Evolutionary conservation across 176 grass and related monocot genomes (phyloP).

Genomic region (Elymus sibiricus): DNA sequence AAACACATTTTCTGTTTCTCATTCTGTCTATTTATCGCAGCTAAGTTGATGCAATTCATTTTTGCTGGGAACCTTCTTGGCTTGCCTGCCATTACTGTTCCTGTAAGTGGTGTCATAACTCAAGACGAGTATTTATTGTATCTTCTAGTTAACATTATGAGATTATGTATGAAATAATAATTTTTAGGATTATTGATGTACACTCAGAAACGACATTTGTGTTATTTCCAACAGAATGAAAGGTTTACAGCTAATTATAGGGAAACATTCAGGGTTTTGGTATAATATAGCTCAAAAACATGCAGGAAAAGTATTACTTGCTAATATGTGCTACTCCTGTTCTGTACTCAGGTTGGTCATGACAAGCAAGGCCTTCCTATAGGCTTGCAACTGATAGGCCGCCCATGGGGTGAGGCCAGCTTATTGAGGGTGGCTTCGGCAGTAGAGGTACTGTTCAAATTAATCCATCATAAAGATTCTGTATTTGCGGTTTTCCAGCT

Average conservation of each 20-base stretch:
- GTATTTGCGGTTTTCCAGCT: background rate
- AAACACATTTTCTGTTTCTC: background rate
- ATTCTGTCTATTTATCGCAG: slow-evolving; percentile 29
- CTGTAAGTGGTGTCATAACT: slow-evolving; percentile 53
- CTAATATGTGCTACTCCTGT: slow-evolving; percentile 11
- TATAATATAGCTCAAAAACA: background rate
- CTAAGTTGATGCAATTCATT: slow-evolving; percentile 78
- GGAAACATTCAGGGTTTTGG: background rate
- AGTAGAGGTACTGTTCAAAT: slow-evolving; percentile 61
- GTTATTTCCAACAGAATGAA: no score
- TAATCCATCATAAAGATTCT: background rate
- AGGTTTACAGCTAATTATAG: background rate
- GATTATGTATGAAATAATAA: no score
- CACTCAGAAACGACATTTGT: no score
- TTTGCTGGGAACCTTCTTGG: slow-evolving; percentile 87
- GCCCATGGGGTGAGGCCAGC: slow-evolving; percentile 91
- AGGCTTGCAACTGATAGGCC: slow-evolving; percentile 89
- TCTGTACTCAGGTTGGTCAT: no score
- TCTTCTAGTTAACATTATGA: background rate
- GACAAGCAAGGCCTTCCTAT: slow-evolving; percentile 84
- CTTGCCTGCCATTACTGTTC: slow-evolving; percentile 90
- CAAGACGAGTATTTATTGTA: background rate
- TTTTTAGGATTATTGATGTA: no score
- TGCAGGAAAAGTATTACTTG: background rate
- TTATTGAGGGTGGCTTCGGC: slow-evolving; percentile 85